A percentile compares a stretch with the other conserved stretches of the same genome.
These are phyloP conservation scores for Ustilago crameri DNA, from an alignment of 1,284 basidiomycete genomes.

Conservation along the genomic window DNA sequence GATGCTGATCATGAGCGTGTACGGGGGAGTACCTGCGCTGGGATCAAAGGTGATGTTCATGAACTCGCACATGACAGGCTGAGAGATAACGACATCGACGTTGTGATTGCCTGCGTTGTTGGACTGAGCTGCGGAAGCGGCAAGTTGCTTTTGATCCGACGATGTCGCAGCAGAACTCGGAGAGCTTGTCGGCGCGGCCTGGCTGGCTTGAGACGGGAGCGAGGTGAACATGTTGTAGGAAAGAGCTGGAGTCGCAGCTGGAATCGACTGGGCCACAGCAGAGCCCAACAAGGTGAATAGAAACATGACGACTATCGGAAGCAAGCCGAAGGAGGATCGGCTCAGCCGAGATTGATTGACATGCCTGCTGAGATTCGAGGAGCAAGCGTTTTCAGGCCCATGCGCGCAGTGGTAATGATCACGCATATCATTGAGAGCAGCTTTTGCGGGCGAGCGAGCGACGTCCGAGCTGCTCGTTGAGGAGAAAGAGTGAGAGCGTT, in stretches of 20 bases:
- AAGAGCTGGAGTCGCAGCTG: constrained; percentile 6
- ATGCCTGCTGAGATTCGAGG: no score
- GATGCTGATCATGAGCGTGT: constrained; percentile 52
- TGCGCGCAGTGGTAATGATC: no score
- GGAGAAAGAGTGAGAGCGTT: not conserved
- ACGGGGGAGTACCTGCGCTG: constrained; percentile 47
- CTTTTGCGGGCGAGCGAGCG: no score
- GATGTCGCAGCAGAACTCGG: not conserved
- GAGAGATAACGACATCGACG: constrained; percentile 38
- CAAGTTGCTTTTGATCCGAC: constrained; percentile 12
- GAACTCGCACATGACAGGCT: constrained; percentile 46
- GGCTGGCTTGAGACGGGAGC: not conserved
- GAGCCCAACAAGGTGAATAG: constrained; percentile 7
- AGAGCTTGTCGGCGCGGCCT: constrained; percentile 3
- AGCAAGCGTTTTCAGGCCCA: no score
- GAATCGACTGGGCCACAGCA: constrained; percentile 2
- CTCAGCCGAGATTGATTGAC: no score
- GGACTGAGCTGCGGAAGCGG: constrained; percentile 9
- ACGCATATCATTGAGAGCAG: no score
- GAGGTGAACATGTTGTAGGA: not conserved
- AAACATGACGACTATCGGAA: constrained; percentile 4
- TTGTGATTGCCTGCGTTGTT: constrained; percentile 10
- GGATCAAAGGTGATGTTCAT: constrained; percentile 60
- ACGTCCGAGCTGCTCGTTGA: no score
- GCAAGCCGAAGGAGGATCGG: not conserved